Base-by-base conservation (phyloP, 192 early-diverging fungal genomes). In the Coemansia sp. region DNA sequence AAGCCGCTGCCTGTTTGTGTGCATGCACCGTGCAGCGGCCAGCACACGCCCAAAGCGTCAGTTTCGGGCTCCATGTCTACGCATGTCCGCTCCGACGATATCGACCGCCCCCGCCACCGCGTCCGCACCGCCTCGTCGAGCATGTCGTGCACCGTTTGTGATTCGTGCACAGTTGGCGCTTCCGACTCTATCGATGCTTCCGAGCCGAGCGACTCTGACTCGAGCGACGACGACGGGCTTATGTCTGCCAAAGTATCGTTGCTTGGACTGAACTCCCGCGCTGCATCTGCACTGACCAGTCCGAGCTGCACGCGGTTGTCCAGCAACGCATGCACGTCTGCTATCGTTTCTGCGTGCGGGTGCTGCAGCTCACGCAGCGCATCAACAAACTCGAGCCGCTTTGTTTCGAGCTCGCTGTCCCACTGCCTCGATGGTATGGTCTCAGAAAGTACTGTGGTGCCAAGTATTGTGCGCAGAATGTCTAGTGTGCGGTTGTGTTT, bases 11-110 rank as follows among this genome's bases (percentile, higher is more conserved):
- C 68, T 25, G 54, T 34, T 21, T 46, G 51, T 20, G 70, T 49
- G 3, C 54, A 37, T 3, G 65, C 66, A 14, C 42, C 75, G 49
- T 55, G 62, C 38, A 78, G 62, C 57, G 76, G 66, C 76, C 76
- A 79, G 76, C 76, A 79, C 23, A 72, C 59, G 64, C 76, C 71
- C 64, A 60, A 21, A 40, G 52, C 63, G 26, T 79, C 76, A 14
- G 76, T 5, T 9, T 51, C 49, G 5, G 22, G 15, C 49, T 10
- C 15, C 19, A n/a, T n/a, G 19, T 51, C 22, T 0, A 42, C 60
- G 4, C 68, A 52, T 11, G 75, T 78, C 60, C 48, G 38, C 20
- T 56, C 66, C 5, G 75, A 77, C 40, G 38, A 61, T 7, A 56
- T 57, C 11, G 75, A 72, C 54, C 53, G 28, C 59, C 59, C 50